Percentiles rank a stretch among this genome's conserved stretches.
phyloP scores from a whole-genome alignment of 2,329 filamentous ascomycete genomes.

The Salinomyces thailandicus region DNA sequence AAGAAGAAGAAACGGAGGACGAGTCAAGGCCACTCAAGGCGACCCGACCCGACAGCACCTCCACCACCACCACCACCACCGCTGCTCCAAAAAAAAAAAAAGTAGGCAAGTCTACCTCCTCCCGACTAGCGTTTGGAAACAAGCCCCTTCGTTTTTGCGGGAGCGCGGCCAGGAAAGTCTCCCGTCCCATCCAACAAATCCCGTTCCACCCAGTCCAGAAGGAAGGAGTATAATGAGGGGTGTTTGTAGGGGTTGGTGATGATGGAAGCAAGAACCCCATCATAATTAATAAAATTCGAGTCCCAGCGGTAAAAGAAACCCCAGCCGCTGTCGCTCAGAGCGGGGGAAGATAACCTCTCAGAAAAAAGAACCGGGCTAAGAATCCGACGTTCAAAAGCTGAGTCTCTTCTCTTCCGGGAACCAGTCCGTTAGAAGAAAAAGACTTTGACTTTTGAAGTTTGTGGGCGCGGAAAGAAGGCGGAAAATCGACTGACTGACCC shows the following conservation, averaged over 20 bases:
- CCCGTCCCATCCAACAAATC: no score
- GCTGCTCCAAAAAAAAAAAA: background rate
- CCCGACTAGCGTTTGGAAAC: conserved; percentile 26
- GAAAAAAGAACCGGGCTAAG: no score
- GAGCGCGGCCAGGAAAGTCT: no score
- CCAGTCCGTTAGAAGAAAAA: background rate
- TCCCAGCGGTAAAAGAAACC: no score
- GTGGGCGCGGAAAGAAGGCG: conserved; percentile 10
- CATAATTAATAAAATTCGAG: no score
- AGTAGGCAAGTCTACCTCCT: conserved; percentile 26
- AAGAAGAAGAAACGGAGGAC: background rate
- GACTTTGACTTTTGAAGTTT: background rate
- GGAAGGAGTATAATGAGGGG: no score
- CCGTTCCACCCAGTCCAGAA: no score
- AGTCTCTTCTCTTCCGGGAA: background rate
- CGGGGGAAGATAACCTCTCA: no score
- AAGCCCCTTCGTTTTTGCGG: no score
- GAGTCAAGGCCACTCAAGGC: background rate
- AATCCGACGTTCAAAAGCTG: conserved; percentile 1
- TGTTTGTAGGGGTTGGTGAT: no score
- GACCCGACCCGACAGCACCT: background rate
- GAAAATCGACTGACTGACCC: conserved; percentile 6
- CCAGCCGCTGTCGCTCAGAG: no score
- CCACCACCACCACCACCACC: background rate
- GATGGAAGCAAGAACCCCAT: no score